These are phyloP conservation scores for Emiliania huxleyi DNA, from an alignment of 78 protist species.

Conservation along the genomic window DNA sequence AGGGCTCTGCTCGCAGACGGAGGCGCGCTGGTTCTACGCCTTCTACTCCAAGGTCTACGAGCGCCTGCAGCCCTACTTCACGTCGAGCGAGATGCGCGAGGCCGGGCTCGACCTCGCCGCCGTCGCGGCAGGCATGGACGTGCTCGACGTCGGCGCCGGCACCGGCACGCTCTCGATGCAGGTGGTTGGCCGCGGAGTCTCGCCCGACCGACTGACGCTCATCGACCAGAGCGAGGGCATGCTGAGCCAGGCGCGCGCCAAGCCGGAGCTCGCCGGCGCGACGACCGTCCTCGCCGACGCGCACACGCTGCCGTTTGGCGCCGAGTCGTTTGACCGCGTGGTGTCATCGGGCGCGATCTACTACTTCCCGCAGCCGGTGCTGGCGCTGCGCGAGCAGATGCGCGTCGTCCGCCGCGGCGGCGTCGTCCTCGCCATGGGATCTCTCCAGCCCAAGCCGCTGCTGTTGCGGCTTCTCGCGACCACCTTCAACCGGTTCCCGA, in stretches of 20 bases:
- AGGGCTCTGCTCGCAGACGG: not conserved
- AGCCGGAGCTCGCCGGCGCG: not conserved
- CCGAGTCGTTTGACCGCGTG: not conserved
- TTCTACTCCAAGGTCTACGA: not conserved
- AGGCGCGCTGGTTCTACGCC: conserved; percentile 7
- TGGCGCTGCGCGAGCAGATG: not conserved
- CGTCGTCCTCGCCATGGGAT: not conserved
- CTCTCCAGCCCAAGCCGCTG: not conserved
- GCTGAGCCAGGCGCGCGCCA: not conserved
- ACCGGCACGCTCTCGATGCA: not conserved
- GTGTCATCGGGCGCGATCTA: not conserved
- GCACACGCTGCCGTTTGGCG: not conserved
- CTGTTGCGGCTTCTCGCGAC: not conserved
- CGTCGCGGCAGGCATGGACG: too few species aligned
- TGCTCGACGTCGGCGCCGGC: conserved; percentile 23
- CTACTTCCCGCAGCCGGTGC: not conserved
- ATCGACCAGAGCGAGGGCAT: not conserved
- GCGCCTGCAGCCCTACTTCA: not conserved
- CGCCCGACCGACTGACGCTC: not conserved
- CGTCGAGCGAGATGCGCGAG: conserved; percentile 23
- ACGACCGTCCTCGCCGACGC: not conserved
- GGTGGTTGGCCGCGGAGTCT: not conserved
- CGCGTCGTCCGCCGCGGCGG: not conserved
- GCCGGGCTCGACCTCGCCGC: not conserved
- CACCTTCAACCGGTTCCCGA: conserved; percentile 18